Conservation (phyloP, 2,329 filamentous ascomycete species). For the Blastomyces parvus region DNA sequence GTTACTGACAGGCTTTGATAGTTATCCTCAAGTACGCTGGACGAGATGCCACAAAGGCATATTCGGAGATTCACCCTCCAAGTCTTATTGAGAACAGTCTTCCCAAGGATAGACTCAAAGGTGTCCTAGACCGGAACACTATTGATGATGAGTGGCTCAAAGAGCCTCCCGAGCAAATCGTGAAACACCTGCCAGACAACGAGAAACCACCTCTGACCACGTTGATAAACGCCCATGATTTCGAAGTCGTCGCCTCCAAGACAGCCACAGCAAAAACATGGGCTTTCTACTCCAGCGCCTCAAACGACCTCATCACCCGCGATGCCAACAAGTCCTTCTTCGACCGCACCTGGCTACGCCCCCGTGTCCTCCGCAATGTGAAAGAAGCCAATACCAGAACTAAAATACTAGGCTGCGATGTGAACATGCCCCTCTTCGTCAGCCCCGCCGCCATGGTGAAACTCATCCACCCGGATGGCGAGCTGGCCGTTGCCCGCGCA, state of each 20-base stretch:
- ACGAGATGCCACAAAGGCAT: conserved; percentile 37
- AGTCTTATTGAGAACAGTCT: conserved; percentile 39
- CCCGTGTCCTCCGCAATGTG: conserved; percentile 50
- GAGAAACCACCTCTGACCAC: conserved; percentile 38
- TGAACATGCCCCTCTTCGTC: conserved; percentile 52
- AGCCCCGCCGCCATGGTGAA: conserved; percentile 56
- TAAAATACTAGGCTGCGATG: conserved; percentile 46
- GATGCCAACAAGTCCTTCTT: conserved; percentile 48
- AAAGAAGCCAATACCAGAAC: conserved; percentile 42
- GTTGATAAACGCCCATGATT: conserved; percentile 53
- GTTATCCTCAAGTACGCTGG: conserved; percentile 41
- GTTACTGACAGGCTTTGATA: conserved; percentile 12
- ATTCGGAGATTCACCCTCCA: conserved; percentile 39
- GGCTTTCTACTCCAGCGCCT: conserved; percentile 59
- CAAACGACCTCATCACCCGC: conserved; percentile 52
- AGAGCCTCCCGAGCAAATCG: conserved; percentile 28
- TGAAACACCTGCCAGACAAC: conserved; percentile 20
- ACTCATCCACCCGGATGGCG: conserved; percentile 55
- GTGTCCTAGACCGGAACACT: conserved; percentile 41
- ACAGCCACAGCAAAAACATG: conserved; percentile 55
- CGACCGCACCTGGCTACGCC: conserved; percentile 48
- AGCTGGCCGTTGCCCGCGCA: conserved; percentile 48
- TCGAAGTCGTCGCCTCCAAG: conserved; percentile 47
- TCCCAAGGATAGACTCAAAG: conserved; percentile 38
- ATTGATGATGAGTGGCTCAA: conserved; percentile 43